These are phyloP conservation scores for Heterobasidion occidentale DNA, from an alignment of 1,284 basidiomycete genomes.

Conservation along the genomic window DNA sequence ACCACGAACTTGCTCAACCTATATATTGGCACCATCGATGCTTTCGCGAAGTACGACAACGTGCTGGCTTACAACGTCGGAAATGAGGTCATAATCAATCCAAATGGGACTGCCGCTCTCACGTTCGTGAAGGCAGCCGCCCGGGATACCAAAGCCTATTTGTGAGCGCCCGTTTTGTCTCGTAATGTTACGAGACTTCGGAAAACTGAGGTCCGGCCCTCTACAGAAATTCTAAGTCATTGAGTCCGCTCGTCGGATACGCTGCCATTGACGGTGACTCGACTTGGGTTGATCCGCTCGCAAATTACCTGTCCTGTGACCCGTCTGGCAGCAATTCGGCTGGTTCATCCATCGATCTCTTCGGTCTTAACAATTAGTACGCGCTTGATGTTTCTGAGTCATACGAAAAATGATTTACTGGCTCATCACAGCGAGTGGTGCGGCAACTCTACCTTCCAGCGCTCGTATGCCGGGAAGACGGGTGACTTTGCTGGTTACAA, in stretches of 20 bases:
- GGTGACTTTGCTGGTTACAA: conserved; percentile 60
- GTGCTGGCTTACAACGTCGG: conserved; percentile 82
- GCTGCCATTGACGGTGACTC: conserved; percentile 74
- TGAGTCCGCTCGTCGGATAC: conserved; percentile 73
- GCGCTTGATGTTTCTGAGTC: conserved; percentile 18
- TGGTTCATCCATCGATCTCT: conserved; percentile 71
- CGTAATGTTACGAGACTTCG: neutral
- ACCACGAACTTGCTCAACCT: conserved; percentile 75
- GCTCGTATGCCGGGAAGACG: conserved; percentile 47
- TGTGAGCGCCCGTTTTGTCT: conserved; percentile 35
- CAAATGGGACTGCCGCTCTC: conserved; percentile 55
- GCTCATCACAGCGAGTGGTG: conserved; percentile 62
- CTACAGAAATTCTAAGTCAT: conserved; percentile 56
- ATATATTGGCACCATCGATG: conserved; percentile 74
- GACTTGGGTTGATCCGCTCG: conserved; percentile 62
- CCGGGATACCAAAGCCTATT: conserved; percentile 80
- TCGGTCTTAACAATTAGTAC: conserved; percentile 76
- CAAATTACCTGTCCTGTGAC: conserved; percentile 80
- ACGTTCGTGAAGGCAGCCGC: conserved; percentile 89
- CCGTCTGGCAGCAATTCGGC: conserved; percentile 43
- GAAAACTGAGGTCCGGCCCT: neutral
- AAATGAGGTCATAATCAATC: conserved; percentile 74
- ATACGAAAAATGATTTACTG: conserved; percentile 2
- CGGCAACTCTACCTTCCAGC: conserved; percentile 54
- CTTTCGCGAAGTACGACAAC: conserved; percentile 79